phyloP scores from a whole-genome alignment of 495 filamentous ascomycete genomes.

The Penicillium alfredii region DNA sequence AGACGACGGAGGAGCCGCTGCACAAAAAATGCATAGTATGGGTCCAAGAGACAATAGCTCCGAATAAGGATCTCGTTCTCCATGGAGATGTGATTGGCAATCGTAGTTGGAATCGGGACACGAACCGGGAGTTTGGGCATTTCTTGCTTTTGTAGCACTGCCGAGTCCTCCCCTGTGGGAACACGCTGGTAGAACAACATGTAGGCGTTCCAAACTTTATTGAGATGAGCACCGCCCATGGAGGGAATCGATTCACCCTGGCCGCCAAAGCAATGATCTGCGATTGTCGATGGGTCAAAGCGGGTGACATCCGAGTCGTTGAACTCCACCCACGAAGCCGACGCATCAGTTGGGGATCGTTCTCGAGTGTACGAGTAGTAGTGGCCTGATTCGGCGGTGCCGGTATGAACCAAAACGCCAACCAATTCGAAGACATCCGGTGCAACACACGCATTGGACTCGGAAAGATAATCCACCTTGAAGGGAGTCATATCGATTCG shows the following conservation, averaged over 20 bases:
- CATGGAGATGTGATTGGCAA: slow-evolving; percentile 57
- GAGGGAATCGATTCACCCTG: slow-evolving; percentile 43
- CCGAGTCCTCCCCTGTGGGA: slow-evolving; percentile 48
- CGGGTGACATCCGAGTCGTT: slow-evolving; percentile 77
- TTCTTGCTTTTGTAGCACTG: slow-evolving; percentile 22
- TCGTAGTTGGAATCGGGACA: slow-evolving; percentile 47
- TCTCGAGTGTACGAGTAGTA: slow-evolving; percentile 95
- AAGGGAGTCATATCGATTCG: slow-evolving; percentile 87
- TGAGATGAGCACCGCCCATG: slow-evolving; percentile 39
- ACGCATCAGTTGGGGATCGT: slow-evolving; percentile 50
- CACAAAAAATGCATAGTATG: slow-evolving; percentile 63
- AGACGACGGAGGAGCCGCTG: slow-evolving; percentile 48
- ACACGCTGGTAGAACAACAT: slow-evolving; percentile 96
- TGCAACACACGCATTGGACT: slow-evolving; percentile 45
- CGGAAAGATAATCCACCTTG: slow-evolving; percentile 77
- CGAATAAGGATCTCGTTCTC: slow-evolving; percentile 71
- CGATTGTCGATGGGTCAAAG: slow-evolving; percentile 71
- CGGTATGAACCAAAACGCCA: slow-evolving; percentile 85
- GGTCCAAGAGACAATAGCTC: slow-evolving; percentile 76
- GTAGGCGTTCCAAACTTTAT: slow-evolving; percentile 83
- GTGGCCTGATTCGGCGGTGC: slow-evolving; percentile 90
- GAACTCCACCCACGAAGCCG: slow-evolving; percentile 76
- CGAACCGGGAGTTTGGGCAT: slow-evolving; percentile 44
- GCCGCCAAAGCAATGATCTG: slow-evolving; percentile 76
- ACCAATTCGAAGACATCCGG: slow-evolving; percentile 85